A percentile compares a stretch with the other conserved stretches of the same genome.
Evolutionary conservation across 2,329 filamentous ascomycete species (phyloP).

Genomic region (Cytospora chrysosperma): DNA sequence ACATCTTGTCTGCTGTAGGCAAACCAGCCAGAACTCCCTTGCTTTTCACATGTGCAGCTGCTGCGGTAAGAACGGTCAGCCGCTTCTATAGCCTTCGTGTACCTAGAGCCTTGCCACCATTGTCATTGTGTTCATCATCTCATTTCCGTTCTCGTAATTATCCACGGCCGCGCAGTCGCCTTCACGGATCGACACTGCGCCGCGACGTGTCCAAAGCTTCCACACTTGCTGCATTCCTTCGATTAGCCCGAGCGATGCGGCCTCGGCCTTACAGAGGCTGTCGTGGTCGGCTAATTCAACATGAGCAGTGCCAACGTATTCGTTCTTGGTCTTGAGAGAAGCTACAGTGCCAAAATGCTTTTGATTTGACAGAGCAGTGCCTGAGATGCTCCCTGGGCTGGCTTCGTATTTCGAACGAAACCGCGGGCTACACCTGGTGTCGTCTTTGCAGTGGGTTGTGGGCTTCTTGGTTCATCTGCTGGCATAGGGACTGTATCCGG

Average conservation of each 20-base stretch:
- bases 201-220: neutral
- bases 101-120: neutral
- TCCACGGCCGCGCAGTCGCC: no score
- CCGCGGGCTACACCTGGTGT: neutral
- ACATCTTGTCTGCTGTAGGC: no score
- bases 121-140: neutral
- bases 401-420: neutral
- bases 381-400: neutral
- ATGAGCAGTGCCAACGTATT: neutral
- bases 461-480: neutral
- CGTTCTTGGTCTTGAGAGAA: neutral
- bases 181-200: neutral
- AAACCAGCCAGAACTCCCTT: neutral
- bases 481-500: neutral
- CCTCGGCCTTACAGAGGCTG: neutral
- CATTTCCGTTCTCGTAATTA: neutral
- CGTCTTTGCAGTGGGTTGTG: neutral
- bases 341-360: slow-evolving; percentile 7
- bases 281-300: neutral
- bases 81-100: neutral
- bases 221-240: slow-evolving; percentile 1
- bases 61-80: no score
- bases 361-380: neutral
- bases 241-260: neutral
- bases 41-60: no score